Evolutionary conservation across 106 monocot species (phyloP), one percentile per base, ranked within the genome.

Genomic region (Dendrobium catenatum): DNA sequence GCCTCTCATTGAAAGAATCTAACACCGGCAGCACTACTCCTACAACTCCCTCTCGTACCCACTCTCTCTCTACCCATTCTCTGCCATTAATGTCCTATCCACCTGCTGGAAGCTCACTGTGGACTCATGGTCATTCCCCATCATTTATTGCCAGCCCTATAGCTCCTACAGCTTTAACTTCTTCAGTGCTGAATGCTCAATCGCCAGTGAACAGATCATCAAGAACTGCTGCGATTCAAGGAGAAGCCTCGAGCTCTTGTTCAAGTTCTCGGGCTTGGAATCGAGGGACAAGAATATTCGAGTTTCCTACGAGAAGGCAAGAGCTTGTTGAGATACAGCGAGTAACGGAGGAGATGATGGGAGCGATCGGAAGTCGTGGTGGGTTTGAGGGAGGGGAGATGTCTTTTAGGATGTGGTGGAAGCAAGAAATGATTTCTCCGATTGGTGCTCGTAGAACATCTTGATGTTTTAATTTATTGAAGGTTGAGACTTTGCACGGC

Each of bases 311-410:
- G 17, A 66, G 85, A 17, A 82, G 82, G 79, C 55, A 70, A 19
- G 86, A 86, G 48, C 83, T 86, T 43, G 6, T 76, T 51, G 87
- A 84, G 42, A 81, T 87, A 1, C 87, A 84, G 54, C 81, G 22
- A 55, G 81, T 84, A 26, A 81, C 59, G 26, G 87, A 84, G 42
- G 84, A 84, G 61, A 81, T 81, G 55, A 87, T 87, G 37, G 19
- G 44, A 9, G 19, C 18, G 0, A 27, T 15, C 20, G 41, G 46
- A 1, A 16, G 46, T 7, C 77, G 56, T 46, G 74, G 78, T 42
- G 81, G 43, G 9, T 31, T 49, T 19, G 78, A 79, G 22, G 81
- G 73, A 24, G 81, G 79, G 24, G 87, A 84, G 75, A 51, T 83
- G 44, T 84, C 87, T 31, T 84, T 84, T 27, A 78, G 81, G 49